Evolutionary conservation across 2,329 filamentous ascomycete genomes (phyloP).

Genomic region (Curvularia sp.): DNA sequence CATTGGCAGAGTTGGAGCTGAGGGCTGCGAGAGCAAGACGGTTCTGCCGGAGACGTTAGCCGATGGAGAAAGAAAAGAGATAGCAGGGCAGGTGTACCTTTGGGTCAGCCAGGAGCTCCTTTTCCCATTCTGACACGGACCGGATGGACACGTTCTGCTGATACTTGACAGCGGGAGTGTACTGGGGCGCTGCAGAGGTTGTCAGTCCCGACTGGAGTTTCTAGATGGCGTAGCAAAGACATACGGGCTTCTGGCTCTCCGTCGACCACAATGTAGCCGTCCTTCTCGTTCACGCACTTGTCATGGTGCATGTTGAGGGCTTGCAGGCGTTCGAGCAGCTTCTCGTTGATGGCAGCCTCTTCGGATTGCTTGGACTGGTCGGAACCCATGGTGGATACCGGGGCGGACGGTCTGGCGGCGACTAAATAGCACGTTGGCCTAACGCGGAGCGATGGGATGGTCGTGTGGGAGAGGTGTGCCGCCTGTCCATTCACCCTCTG

Average conservation of each 20-base stretch:
- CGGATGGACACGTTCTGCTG: conserved; percentile 57
- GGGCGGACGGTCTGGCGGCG: not conserved
- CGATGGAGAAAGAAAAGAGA: conserved; percentile 1
- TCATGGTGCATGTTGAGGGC: conserved; percentile 56
- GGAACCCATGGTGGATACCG: conserved; percentile 40
- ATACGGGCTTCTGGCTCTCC: conserved; percentile 54
- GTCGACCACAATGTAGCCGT: conserved; percentile 62
- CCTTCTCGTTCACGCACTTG: conserved; percentile 53
- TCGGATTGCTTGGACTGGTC: conserved; percentile 47
- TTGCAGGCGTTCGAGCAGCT: conserved; percentile 52
- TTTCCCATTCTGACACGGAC: conserved; percentile 66
- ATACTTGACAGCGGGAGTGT: conserved; percentile 37
- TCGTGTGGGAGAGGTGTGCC: conserved; percentile 8
- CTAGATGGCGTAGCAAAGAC: conserved; percentile 8
- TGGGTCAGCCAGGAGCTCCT: conserved; percentile 68
- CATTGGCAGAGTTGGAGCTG: conserved; percentile 69
- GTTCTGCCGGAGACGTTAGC: conserved; percentile 50
- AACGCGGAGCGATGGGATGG: conserved; percentile 7
- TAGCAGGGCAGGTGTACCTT: conserved; percentile 54
- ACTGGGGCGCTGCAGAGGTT: conserved; percentile 31
- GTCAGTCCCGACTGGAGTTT: not conserved
- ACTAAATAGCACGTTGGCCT: conserved; percentile 1
- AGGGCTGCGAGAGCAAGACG: conserved; percentile 79
- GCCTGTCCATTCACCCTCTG: not conserved
- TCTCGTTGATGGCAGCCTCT: conserved; percentile 47